Evolutionary conservation across 2,329 filamentous ascomycete species (phyloP), one percentile per base, ranked within the genome.

Genomic region (Verticillium dahliae): DNA sequence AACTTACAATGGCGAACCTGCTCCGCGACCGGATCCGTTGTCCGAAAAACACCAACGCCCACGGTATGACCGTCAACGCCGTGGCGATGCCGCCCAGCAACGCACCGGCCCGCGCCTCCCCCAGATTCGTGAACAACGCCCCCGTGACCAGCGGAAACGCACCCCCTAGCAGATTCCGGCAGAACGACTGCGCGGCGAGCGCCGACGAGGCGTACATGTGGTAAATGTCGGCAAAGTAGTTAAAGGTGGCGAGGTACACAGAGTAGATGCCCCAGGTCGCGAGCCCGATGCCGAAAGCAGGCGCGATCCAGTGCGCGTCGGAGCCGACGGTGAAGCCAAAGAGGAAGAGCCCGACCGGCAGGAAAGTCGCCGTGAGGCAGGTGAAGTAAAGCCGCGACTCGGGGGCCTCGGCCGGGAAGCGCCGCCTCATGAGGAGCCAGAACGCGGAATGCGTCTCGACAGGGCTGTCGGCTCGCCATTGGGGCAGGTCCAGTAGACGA

Each of bases 211-310:
- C 91, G 69, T 94, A 97, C 2, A 84, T 81, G 70, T 92, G 89
- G 73, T 97, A 97, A 1, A 88, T 89, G 71, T 97, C 93, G 22
- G 92, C 92, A 1, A 97, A 81, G 68, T 96, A 97, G 72, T 97
- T 97, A 78, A 97, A 97, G 0, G 92, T 90, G 2, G 92, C 89
- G 1, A 97, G 82, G 70, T 96, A 96, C 39, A 97, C 86, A 50
- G 86, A 88, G 73, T 91, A 94, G 66, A 97, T 96, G 34, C 93
- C 89, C 80, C 94, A 90, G 0, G 90, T 94, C 0, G 91, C 88
- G 62, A 92, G 84, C 0, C 81, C 85, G 38, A 97, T 81, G 0
- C 86, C 89, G 3, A 94, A 74, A 0, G 86, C 76, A 0, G 91
- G 90, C 0, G 85, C 84, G 61, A 91, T 87, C 90, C 90, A 94